A percentile compares a stretch with the other conserved stretches of the same genome.
Evolutionary conservation across 768 basidiomycete genomes (phyloP).

Genomic region (Podaxis pistillaris): DNA sequence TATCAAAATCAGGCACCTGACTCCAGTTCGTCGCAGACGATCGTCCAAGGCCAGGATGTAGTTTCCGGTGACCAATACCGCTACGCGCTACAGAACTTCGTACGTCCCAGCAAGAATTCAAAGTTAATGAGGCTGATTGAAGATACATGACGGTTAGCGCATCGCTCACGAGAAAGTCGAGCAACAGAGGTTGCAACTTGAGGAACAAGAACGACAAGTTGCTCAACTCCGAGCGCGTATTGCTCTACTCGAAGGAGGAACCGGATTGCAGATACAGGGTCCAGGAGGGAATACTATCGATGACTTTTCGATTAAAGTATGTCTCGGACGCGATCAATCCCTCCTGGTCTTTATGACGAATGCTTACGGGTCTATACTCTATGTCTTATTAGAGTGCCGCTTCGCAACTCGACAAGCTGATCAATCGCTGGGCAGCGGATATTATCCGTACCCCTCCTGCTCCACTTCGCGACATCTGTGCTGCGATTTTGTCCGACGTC

Average conservation of each 20-base stretch:
- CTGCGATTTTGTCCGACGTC: conserved; percentile 61
- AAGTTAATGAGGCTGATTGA: not conserved
- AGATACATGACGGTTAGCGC: conserved; percentile 40
- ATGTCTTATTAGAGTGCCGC: conserved; percentile 61
- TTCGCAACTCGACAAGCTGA: conserved; percentile 74
- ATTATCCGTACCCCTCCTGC: conserved; percentile 57
- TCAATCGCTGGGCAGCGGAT: conserved; percentile 89
- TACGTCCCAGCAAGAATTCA: conserved; percentile 30
- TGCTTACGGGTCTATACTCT: not conserved
- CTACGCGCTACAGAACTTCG: conserved; percentile 83
- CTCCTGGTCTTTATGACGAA: not conserved
- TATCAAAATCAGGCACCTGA: conserved; percentile 25
- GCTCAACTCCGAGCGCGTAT: conserved; percentile 72
- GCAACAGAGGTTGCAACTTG: conserved; percentile 72
- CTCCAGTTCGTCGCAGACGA: not conserved
- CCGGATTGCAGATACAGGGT: conserved; percentile 36
- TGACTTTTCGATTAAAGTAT: conserved; percentile 85
- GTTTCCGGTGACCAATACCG: conserved; percentile 70
- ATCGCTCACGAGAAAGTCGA: conserved; percentile 91
- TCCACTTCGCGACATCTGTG: conserved; percentile 50
- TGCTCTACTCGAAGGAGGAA: conserved; percentile 67
- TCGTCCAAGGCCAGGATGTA: conserved; percentile 28
- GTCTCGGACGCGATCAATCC: conserved; percentile 17
- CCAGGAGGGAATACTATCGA: conserved; percentile 69
- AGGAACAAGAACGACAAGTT: conserved; percentile 83